Evolutionary conservation across 2,329 filamentous ascomycete species (phyloP).

Genomic region (Venturia effusa): DNA sequence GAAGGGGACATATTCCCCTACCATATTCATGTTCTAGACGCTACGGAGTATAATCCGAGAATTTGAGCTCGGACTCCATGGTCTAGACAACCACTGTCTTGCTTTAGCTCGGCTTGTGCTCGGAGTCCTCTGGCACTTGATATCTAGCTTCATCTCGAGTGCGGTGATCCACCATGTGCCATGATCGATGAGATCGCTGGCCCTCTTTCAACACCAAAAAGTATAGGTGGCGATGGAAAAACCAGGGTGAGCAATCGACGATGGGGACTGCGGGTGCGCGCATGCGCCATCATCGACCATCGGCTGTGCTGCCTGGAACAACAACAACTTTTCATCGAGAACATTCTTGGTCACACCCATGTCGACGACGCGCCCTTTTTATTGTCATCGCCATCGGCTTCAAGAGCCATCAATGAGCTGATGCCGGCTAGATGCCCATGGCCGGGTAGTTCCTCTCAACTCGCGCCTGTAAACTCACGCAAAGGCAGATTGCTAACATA

Average conservation of each 20-base stretch:
- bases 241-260: neutral
- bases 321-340: neutral
- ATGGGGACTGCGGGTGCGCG: neutral
- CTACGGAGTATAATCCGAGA: conserved; percentile 1
- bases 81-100: neutral
- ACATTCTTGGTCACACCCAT: neutral
- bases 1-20: neutral
- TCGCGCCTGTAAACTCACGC: neutral
- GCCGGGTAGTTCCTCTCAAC: neutral
- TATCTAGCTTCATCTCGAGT: neutral
- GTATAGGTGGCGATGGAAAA: neutral
- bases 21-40: neutral
- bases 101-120: neutral
- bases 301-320: neutral
- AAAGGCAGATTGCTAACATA: too few species aligned
- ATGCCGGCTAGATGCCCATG: neutral
- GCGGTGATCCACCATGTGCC: neutral
- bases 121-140: neutral
- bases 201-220: neutral
- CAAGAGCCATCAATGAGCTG: neutral
- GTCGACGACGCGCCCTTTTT: neutral
- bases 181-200: too few species aligned
- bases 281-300: neutral
- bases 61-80: neutral
- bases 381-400: neutral